Base-by-base conservation (phyloP, 331 rosid genomes). In the Phaseolus coccineus region DNA sequence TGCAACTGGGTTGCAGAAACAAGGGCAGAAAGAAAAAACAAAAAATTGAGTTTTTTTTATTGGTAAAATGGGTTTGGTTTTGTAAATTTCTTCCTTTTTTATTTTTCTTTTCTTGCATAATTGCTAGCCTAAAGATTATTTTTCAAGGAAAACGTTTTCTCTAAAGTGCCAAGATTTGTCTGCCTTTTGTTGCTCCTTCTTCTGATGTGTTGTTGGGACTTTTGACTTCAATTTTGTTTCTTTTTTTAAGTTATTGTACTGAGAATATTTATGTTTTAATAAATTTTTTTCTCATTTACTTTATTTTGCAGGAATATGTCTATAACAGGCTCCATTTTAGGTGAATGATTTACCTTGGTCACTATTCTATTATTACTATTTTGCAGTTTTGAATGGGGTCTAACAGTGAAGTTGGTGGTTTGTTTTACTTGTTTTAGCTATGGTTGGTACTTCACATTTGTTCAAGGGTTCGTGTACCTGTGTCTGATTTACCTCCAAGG, bases 381-480 rank as follows among this genome's bases (percentile, higher is more conserved):
- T 68, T 78, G 30, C 22, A 56, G 47, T 70, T 79, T 46, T 65
- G 33, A 63, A 44, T 78, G 44, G 58, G 62, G 48, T 51, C 68
- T 13, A n/a, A 73, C 16, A 55, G 22, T 73, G 37, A 81, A 74
- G 67, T 69, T 30, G 14, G 10, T 67, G 66, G 61, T 44, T 28
- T 77, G 46, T 39, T 37, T 48, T 61, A 68, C 62, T 69, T 76
- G 53, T 81, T 87, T 75, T 90, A 95, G 99, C 88, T 95, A 93
- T 88, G 99, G 99, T 30, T 95, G 99, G 99, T 95, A 95, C 87
- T 95, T 95, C 90, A 90, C 96, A 77, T 95, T 95, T 85, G 53
- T 95, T 77, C 99, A 95, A 90, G 98, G 98, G n/a, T 93, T 93
- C 84, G 99, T 95, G 64, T 95, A 95, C 79, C 91, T 95, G 16